phyloP scores from a whole-genome alignment of 2,329 filamentous ascomycete genomes.

The Myriosclerotinia scirpicola region DNA sequence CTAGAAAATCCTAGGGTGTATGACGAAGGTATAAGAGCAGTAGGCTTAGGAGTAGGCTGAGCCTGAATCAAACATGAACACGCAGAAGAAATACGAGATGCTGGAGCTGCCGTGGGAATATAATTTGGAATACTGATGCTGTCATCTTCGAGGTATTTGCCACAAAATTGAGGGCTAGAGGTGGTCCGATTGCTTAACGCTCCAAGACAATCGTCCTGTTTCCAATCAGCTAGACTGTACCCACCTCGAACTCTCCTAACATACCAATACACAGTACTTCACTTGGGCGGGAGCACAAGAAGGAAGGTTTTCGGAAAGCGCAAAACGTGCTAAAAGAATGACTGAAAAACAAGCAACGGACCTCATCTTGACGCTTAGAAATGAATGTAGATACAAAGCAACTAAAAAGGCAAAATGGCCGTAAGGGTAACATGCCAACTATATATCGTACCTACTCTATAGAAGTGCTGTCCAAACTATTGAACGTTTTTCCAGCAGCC shows the following conservation, averaged over 20 bases:
- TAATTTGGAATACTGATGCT: constrained; percentile 3
- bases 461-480: constrained; percentile 2
- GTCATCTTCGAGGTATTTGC: constrained; percentile 2
- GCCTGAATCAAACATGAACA: constrained; percentile 12
- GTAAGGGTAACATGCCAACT: background rate
- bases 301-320: constrained; percentile 9
- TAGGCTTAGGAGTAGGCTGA: background rate
- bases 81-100: constrained; percentile 8
- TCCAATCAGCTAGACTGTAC: background rate
- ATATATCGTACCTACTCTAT: background rate
- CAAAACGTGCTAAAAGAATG: constrained; percentile 5
- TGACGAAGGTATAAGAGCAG: background rate
- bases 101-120: background rate
- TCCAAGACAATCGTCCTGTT: constrained; percentile 14
- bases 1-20: background rate
- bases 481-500: background rate
- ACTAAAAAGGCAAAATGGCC: background rate
- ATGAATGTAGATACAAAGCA: background rate
- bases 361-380: constrained; percentile 4
- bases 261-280: constrained; percentile 1
- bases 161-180: background rate
- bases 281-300: constrained; percentile 8
- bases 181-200: background rate
- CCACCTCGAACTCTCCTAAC: background rate
- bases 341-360: constrained; percentile 3